Base-by-base conservation (phyloP, 495 filamentous ascomycete genomes). In the Tuber brumale region DNA sequence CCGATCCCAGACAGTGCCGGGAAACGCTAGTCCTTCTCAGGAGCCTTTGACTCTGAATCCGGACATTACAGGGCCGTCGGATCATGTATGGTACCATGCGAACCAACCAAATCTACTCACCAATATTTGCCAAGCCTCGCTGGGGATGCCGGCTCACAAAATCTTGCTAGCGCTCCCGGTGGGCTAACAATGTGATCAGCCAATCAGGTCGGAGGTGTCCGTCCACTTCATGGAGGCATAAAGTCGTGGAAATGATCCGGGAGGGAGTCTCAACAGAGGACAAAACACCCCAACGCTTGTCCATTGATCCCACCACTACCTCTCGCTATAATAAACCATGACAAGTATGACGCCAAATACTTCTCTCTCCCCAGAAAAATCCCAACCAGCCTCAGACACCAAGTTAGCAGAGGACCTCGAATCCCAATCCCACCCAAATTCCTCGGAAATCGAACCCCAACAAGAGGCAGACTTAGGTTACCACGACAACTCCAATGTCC, bases 401-500 rank as follows among this genome's bases (percentile, higher is more conserved):
- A 69, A 31, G n/a, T 46, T 42, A 0, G 73, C 23, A 21, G 70
- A 12, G 45, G 35, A 27, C 61, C 72, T 69, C 21, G 37, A 70
- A 31, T 27, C 73, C 70, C 46, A 37, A 39, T 42, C 73, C 73
- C 43, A 19, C 70, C 27, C 42, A 16, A 45, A 35, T 27, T 39
- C 45, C n/a, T 70, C n/a, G 42, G 45, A 75, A 21, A 39, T 21
- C 18, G 41, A 37, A 4, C 70, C 70, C 9, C 7, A 35, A 12
- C 39, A 39, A 43, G 35, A n/a, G 9, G 70, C 43, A 14, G 70
- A 51, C 46, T 6, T 51, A 7, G 46, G 46, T 2, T 42, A 71
- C 35, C 70, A 77, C 71, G 75, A 81, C 72, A 84, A 83, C 70
- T 84, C 83, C 23, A 81, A 82, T 70, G 83, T 84, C 27, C 84